phyloP scores from a whole-genome alignment of 139 green algal genomes.

The Diplosphaera chodatii region DNA sequence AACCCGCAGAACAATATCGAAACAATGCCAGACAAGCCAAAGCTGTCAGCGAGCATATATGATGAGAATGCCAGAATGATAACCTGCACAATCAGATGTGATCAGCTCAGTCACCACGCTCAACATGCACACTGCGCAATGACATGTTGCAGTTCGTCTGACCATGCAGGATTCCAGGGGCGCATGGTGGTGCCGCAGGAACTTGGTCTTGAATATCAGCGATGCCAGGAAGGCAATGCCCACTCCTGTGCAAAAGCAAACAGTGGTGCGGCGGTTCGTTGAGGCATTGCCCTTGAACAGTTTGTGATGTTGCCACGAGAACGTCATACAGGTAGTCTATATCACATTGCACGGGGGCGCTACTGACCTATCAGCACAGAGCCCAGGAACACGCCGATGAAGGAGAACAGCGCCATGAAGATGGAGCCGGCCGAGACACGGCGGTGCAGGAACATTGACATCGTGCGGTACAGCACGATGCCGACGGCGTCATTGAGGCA shows the following conservation, averaged over 20 bases:
- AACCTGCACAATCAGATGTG: conserved; percentile 27
- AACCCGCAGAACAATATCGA: conserved; percentile 69
- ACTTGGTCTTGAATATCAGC: conserved; percentile 23
- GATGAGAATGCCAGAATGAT: conserved; percentile 6
- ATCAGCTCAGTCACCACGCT: no score
- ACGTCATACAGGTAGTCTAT: no score
- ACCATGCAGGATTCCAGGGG: conserved; percentile 38
- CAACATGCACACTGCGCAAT: no score
- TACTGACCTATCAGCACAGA: conserved; percentile 37
- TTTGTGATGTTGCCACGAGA: no score
- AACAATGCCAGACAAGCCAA: conserved; percentile 60
- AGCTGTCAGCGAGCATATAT: conserved; percentile 55
- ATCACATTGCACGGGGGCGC: no score
- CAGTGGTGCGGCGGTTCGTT: no score
- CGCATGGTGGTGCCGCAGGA: conserved; percentile 14
- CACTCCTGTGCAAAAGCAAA: conserved; percentile 25
- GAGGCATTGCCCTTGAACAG: no score
- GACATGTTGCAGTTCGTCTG: no score
- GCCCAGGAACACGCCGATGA: conserved; percentile 49
- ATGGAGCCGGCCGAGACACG: conserved; percentile 19
- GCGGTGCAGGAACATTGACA: conserved; percentile 29
- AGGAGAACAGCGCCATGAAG: conserved; percentile 24
- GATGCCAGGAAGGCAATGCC: conserved; percentile 35
- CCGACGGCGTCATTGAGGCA: conserved; percentile 73
- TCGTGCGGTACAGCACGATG: conserved; percentile 45